phyloP scores from a whole-genome alignment of 768 basidiomycete genomes.

The Crucibulum laeve region DNA sequence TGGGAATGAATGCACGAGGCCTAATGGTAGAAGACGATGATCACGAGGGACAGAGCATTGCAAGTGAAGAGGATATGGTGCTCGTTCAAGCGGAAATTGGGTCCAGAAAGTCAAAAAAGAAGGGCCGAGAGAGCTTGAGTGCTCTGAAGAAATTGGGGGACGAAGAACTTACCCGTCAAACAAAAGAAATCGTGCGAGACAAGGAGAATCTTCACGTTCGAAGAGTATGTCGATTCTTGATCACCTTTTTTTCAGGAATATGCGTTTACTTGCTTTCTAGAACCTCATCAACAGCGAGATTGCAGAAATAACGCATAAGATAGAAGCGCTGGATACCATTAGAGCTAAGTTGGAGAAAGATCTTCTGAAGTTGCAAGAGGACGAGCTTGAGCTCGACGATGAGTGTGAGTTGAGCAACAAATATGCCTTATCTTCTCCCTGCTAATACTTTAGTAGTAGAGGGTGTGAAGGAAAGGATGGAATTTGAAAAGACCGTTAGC shows the following conservation, averaged over 20 bases:
- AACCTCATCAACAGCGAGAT: conserved; percentile 85
- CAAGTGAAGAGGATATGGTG: conserved; percentile 77
- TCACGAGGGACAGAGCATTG: conserved; percentile 53
- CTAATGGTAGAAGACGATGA: conserved; percentile 57
- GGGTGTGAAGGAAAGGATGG: conserved; percentile 82
- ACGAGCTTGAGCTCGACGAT: conserved; percentile 95
- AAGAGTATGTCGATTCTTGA: conserved; percentile 59
- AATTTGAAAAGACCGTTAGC: conserved; percentile 54
- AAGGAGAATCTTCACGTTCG: conserved; percentile 91
- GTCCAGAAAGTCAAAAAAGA: conserved; percentile 41
- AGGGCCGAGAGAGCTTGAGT: conserved; percentile 64
- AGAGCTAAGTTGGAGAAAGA: conserved; percentile 77
- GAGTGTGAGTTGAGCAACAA: conserved; percentile 58
- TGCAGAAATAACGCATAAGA: conserved; percentile 84
- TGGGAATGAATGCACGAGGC: conserved; percentile 77
- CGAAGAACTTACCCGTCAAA: conserved; percentile 82
- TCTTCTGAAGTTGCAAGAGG: conserved; percentile 85
- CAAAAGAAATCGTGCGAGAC: conserved; percentile 82
- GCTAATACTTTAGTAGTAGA: conserved; percentile 50
- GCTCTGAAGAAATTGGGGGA: conserved; percentile 69
- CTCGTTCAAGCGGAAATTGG: conserved; percentile 42
- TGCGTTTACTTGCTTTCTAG: conserved; percentile 33
- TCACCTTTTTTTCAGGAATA: not conserved
- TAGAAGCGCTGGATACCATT: conserved; percentile 78
- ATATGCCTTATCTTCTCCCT: not conserved